Evolutionary conservation across 2,329 filamentous ascomycete genomes (phyloP), one percentile per base, ranked within the genome.

Genomic region (Anthostomella pinea): DNA sequence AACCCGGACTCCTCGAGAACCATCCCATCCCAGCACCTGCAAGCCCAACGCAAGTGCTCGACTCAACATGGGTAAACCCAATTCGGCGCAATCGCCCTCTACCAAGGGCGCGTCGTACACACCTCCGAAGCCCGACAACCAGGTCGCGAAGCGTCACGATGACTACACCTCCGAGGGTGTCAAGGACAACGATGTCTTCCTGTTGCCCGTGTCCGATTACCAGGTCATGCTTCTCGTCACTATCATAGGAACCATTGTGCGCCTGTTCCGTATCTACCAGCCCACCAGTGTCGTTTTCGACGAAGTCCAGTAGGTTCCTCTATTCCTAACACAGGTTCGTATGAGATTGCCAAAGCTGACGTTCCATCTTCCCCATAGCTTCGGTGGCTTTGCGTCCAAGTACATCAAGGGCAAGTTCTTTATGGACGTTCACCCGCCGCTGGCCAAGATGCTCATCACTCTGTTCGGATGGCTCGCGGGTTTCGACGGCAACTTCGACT

Each of bases 341-440:
- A 16, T 14, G 21, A 9, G 13, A 4, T 14, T 27, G 15, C 10
- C 20, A 27, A 26, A 30, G 26, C 53, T 51, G 33, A 51, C 31
- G 13, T 24, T 25, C 21, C 29, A n/a, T 44, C 16, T 31, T 19
- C 39, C 31, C 17, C 46, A 49, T 57, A 95, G 89, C 68, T 98
- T 98, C 64, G 93, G 93, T 63, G 93, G 93, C 31, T 98, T 98
- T 62, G 93, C 93, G 49, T 88, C 86, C 54, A 98, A 98, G 67
- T 98, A 98, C 66, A 97, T 98, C 76, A 97, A 98, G 74, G 93
- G 93, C 58, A 85, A 77, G 63, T 98, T 98, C 77, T 98, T 98
- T 67, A 98, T 98, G 93, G 93, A 98, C 62, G 93, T 98, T n/a
- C 93, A 98, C 62, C 93, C 93, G 20, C 93, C 93, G 29, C 76